These are phyloP conservation scores for Cystofilobasidium ferigula DNA, from an alignment of 768 basidiomycete genomes.

Conservation along the genomic window DNA sequence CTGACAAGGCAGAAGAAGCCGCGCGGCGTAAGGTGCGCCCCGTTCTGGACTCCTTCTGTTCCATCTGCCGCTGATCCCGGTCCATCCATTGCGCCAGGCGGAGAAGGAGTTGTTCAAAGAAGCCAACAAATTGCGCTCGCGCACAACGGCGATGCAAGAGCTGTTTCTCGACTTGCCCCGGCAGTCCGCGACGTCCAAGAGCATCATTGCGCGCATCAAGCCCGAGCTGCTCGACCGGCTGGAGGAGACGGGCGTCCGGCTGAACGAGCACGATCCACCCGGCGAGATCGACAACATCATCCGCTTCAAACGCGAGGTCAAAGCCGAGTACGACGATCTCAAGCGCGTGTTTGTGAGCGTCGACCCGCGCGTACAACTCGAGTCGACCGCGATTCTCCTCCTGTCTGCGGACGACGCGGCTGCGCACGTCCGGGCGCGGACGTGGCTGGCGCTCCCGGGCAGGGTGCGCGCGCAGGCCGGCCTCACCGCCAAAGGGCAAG, in stretches of 20 bases:
- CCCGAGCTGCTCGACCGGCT: conserved; percentile 31
- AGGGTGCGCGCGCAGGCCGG: conserved; percentile 29
- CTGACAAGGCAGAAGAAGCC: conserved; percentile 28
- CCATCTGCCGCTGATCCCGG: too few relatives aligned
- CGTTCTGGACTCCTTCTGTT: too few relatives aligned
- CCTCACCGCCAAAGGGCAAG: conserved; percentile 25
- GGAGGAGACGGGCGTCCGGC: conserved; percentile 28
- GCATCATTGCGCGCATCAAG: conserved; percentile 32
- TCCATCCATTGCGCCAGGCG: too few relatives aligned
- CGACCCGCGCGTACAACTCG: conserved; percentile 31
- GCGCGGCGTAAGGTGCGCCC: conserved; percentile 29
- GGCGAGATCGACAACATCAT: conserved; percentile 28
- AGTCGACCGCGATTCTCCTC: conserved; percentile 30
- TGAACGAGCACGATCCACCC: conserved; percentile 25
- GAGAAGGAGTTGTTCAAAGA: conserved; percentile 31
- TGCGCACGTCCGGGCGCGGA: conserved; percentile 27
- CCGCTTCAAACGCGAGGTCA: conserved; percentile 33
- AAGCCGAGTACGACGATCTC: conserved; percentile 29
- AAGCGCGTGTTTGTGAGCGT: conserved; percentile 31
- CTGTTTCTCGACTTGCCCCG: conserved; percentile 32
- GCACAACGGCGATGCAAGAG: conserved; percentile 35
- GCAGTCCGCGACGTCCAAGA: neutral
- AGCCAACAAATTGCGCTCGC: conserved; percentile 33
- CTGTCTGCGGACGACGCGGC: conserved; percentile 33
- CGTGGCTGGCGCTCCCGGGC: conserved; percentile 21